Evolutionary conservation across 352 stramenopile genomes (phyloP), one percentile per base, ranked within the genome.

Genomic region (Phytopythium oedochilum): DNA sequence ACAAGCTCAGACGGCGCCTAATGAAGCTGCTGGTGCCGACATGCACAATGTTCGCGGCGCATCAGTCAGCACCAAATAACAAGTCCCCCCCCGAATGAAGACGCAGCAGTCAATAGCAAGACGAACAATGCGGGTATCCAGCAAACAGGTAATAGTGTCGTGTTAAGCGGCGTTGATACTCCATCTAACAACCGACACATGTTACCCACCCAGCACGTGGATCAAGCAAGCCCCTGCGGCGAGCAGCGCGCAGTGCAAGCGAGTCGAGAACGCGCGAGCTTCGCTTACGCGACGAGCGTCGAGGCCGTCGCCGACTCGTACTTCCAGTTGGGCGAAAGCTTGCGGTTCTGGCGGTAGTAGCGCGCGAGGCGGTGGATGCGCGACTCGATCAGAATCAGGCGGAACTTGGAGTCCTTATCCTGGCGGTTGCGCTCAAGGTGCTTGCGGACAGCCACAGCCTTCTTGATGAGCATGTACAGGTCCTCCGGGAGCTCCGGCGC

Each of bases 381-480:
- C 71, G 88, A 98, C 88, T 99, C 97, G 70, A 99, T 98, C 40
- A 99, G 88, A 97, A 99, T 99, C 39, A 99, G 89, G 80, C 97
- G 94, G 91, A 99, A 99, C 91, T 99, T 99, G 72, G 96, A 98
- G 85, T 99, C 97, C 86, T 99, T 99, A 83, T 99, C 97, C 79
- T 99, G 96, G 75, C 96, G 91, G 86, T 99, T 99, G 65, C 94
- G 86, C 80, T 99, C 97, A 53, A 99, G 84, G 88, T 99, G 97
- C 88, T 99, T 99, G 71, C 97, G 93, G 36, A 99, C 96, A 68
- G 96, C 90, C 66, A 99, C 97, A 56, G 97, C 97, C 91, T 99
- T 99, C 94, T 99, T 99, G 90, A 99, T 99, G 53, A 99, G 89
- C 93, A 98, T 99, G 94, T 99, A 99, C 65, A 99, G 84, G 86